phyloP scores from a whole-genome alignment of 345 rosid species.

The Dovyalis caffra region DNA sequence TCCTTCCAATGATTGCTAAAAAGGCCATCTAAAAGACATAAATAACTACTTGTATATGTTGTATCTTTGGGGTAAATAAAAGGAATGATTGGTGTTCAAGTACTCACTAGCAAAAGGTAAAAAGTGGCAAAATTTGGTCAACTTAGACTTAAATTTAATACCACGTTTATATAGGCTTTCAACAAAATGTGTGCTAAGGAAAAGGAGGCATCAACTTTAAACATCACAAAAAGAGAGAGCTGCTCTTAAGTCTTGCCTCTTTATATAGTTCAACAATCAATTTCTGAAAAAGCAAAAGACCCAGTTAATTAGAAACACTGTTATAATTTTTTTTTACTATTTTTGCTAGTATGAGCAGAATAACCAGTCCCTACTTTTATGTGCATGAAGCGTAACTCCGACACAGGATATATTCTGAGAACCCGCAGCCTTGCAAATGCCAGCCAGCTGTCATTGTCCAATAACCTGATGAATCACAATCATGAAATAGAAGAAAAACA shows the following conservation, averaged over 20 bases:
- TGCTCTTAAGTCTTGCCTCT: background rate
- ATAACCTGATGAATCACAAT: slow-evolving; percentile 11
- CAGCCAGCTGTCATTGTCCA: slow-evolving; percentile 4
- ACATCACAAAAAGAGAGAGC: slow-evolving; percentile 9
- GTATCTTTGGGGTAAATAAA: background rate
- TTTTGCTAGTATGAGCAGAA: background rate
- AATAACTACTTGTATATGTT: background rate
- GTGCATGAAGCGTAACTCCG: background rate
- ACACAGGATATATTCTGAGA: slow-evolving; percentile 9
- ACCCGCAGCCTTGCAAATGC: slow-evolving; percentile 8
- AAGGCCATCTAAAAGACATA: background rate
- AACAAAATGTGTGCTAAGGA: too few species aligned
- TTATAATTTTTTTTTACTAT: background rate
- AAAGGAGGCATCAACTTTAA: background rate
- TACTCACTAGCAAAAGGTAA: background rate
- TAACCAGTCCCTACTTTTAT: background rate
- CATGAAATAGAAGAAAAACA: background rate
- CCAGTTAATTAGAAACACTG: background rate
- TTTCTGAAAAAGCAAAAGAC: background rate
- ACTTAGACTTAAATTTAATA: background rate
- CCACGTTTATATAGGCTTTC: background rate
- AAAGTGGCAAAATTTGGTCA: too few species aligned
- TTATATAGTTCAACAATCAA: background rate
- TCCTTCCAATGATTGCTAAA: too few species aligned
- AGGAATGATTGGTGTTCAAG: background rate